Percentiles rank a stretch among this genome's conserved stretches.
phyloP scores from a whole-genome alignment of 2,329 filamentous ascomycete genomes.

The Monilinia vaccinii-corymbosi region DNA sequence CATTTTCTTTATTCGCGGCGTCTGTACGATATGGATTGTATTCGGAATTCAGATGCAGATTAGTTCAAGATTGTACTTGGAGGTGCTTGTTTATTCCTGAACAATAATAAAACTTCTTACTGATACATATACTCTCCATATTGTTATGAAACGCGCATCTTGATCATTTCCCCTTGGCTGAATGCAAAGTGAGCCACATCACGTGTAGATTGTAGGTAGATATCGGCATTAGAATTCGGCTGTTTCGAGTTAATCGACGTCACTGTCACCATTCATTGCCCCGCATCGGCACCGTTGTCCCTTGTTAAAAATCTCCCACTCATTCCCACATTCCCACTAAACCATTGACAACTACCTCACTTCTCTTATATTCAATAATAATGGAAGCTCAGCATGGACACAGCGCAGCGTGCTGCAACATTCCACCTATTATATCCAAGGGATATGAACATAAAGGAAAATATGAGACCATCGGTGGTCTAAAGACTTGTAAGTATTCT shows the following conservation, averaged over 20 bases:
- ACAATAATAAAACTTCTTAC: background rate
- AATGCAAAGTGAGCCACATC: background rate
- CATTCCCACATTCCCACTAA: background rate
- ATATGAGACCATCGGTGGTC: conserved; percentile 47
- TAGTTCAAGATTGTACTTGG: background rate
- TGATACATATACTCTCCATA: background rate
- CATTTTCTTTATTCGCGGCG: background rate
- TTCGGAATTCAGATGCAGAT: background rate
- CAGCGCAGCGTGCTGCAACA: conserved; percentile 48
- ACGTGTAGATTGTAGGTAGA: conserved; percentile 1
- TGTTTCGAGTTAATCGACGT: background rate
- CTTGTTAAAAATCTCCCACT: background rate
- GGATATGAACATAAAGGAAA: conserved; percentile 47
- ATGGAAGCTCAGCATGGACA: conserved; percentile 34
- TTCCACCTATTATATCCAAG: conserved; percentile 47
- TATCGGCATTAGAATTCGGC: background rate
- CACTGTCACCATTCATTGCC: background rate
- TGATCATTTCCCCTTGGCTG: background rate
- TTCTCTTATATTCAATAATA: background rate
- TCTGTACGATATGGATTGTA: background rate
- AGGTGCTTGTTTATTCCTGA: background rate
- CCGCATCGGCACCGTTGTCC: background rate
- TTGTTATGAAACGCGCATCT: background rate
- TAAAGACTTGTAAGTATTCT: conserved; percentile 40
- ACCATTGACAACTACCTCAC: background rate